These are phyloP conservation scores for Sophora flavescens DNA, from an alignment of 306 rosid genomes.

Conservation along the genomic window DNA sequence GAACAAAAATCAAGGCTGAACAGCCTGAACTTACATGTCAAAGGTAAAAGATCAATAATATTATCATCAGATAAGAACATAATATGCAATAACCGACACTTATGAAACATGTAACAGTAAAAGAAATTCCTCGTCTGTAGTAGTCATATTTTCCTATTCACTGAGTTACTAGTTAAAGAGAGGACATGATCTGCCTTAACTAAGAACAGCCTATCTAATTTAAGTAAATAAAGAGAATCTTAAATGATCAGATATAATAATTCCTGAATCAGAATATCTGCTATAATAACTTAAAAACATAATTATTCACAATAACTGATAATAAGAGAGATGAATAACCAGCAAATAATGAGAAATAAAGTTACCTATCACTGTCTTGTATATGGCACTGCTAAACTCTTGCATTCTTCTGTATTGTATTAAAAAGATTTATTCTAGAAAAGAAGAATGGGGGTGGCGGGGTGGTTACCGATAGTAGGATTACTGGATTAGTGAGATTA, in stretches of 20 bases:
- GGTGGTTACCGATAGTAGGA: neutral
- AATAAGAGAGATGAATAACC: neutral
- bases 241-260: too few relatives aligned
- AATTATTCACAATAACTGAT: too few relatives aligned
- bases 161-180: too few relatives aligned
- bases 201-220: too few relatives aligned
- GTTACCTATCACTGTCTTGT: slow-evolving; percentile 21
- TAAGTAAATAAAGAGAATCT: too few relatives aligned
- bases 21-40: too few relatives aligned
- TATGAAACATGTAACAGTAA: neutral
- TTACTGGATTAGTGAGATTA: slow-evolving; percentile 6
- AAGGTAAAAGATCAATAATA: neutral
- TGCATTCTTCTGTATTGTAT: neutral
- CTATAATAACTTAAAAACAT: too few relatives aligned
- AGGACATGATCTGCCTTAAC: too few relatives aligned
- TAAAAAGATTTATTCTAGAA: slow-evolving; percentile 21
- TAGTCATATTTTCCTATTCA: too few relatives aligned
- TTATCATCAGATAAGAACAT: neutral
- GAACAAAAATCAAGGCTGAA: too few relatives aligned
- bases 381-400: slow-evolving; percentile 28
- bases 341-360: slow-evolving; percentile 8
- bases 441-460: neutral
- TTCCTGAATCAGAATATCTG: too few relatives aligned
- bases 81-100: neutral
- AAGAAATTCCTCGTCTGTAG: too few relatives aligned